A percentile compares a stretch with the other conserved stretches of the same genome.
Evolutionary conservation across 73 alveolate genomes (phyloP).

Genomic region (Paramecium sexaurelia): DNA sequence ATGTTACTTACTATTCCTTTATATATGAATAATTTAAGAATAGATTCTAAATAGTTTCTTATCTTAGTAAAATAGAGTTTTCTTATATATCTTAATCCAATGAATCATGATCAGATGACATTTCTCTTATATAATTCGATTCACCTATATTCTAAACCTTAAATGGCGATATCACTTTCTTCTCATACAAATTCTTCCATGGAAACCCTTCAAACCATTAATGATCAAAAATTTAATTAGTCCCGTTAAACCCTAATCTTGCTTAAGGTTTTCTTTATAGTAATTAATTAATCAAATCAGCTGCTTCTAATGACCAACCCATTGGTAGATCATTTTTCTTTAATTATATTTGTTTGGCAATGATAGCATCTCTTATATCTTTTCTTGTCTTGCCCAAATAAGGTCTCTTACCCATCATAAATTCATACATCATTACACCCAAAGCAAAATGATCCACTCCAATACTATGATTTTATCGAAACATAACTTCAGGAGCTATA

Average conservation of each 20-base stretch:
- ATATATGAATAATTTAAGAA: not conserved
- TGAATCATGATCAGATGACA: conserved; percentile 48
- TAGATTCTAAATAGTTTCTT: not conserved
- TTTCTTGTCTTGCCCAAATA: conserved; percentile 80
- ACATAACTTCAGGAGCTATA: conserved; percentile 86
- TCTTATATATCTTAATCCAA: not conserved
- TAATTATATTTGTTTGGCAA: conserved; percentile 84
- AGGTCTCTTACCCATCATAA: conserved; percentile 89
- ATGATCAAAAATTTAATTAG: conserved; percentile 85
- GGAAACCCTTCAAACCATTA: conserved; percentile 93
- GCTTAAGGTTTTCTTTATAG: conserved; percentile 84
- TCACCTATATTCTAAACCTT: conserved; percentile 38
- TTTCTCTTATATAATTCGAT: not conserved
- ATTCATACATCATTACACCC: conserved; percentile 82
- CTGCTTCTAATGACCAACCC: conserved; percentile 94
- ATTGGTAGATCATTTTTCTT: conserved; percentile 83
- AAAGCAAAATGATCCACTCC: conserved; percentile 84
- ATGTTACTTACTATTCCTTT: not conserved
- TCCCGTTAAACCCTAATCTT: conserved; percentile 91
- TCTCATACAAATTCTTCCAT: conserved; percentile 81
- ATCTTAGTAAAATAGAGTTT: not conserved
- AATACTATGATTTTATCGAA: conserved; percentile 78
- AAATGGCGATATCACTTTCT: conserved; percentile 78
- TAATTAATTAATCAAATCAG: conserved; percentile 82
- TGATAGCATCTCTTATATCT: conserved; percentile 81